Base-by-base conservation (phyloP, 1,139 yeast species). In the Blastobotrys elegans region DNA sequence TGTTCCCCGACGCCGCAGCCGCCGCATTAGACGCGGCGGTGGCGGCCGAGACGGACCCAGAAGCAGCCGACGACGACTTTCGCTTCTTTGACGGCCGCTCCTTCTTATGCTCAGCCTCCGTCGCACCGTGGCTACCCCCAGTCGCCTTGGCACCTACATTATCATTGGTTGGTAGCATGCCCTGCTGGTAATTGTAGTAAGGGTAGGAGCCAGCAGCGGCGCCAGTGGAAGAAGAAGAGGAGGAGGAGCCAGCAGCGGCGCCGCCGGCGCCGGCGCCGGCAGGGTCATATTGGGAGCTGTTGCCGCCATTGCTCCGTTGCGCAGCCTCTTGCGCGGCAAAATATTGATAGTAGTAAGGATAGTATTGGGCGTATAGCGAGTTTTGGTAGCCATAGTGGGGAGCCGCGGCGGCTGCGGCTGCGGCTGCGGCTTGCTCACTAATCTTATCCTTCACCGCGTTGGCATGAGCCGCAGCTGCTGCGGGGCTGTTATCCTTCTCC, bases 1-100 rank as follows among this genome's bases (percentile, higher is more conserved):
- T 51, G n/a, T 40, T 37, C n/a, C 40, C 30, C 2, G 30, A 16
- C 3, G 8, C 16, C 22, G 61, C 43, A 4, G 61, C 50, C 5
- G 51, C 53, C 10, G 48, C 50, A n/a, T 41, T 37, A 37, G 30
- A 5, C 2, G 30, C 17, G 4, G 14, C 16, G 4, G 31, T 7
- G 3, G 17, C 16, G 10, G 33, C 35, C 16, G 29, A 18, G 11
- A 20, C 18, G 13, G 44, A 10, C 7, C 39, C 21, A 11, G 18
- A 24, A 6, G 31, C n/a, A 14, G 24, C 20, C 26, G 40, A 39
- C n/a, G 39, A 44, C 31, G 33, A 21, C 43, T 43, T 43, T 33
- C 43, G 36, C 43, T 40, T 49, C 43, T 39, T 46, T 22, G 40
- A 11, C 31, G 47, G 47, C 21, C 40, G 51, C 13, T 44, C 43